Evolutionary conservation across 2,329 filamentous ascomycete genomes (phyloP).

Genomic region (Metarhizium rileyi): DNA sequence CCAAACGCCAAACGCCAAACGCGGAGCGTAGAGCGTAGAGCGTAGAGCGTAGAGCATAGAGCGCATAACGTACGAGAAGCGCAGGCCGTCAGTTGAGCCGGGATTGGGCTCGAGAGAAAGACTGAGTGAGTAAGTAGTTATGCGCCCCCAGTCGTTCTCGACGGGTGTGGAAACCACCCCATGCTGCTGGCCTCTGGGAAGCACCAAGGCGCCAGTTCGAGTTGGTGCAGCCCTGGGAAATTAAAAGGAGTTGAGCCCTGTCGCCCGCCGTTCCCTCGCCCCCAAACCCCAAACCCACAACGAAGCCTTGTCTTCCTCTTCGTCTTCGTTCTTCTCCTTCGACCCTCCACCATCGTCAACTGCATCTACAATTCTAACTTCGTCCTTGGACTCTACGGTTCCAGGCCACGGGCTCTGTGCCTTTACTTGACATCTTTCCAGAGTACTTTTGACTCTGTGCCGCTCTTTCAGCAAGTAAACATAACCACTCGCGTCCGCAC

Average conservation of each 20-base stretch:
- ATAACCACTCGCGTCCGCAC: not conserved
- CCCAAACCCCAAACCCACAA: not conserved
- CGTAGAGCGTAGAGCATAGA: no score
- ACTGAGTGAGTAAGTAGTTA: no score
- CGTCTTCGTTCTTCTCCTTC: not conserved
- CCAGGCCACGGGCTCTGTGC: conserved; percentile 2
- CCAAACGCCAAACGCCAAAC: not conserved
- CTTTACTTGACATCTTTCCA: conserved; percentile 9
- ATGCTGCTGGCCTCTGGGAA: not conserved
- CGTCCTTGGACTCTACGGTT: not conserved
- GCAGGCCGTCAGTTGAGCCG: not conserved
- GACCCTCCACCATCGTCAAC: conserved; percentile 1
- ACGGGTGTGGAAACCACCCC: not conserved
- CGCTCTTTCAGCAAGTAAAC: conserved; percentile 2
- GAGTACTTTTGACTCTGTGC: conserved; percentile 16
- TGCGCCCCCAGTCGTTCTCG: no score
- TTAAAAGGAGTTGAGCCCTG: conserved; percentile 4
- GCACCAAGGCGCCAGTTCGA: not conserved
- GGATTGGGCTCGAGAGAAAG: not conserved
- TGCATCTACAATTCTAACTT: not conserved
- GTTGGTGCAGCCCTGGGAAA: conserved; percentile 2
- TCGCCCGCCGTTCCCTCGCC: not conserved
- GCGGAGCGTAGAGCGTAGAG: no score
- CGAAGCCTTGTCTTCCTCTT: not conserved
- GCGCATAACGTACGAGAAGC: no score